Base-by-base conservation (phyloP, 139 green algal species). In the Chlorella sp. region DNA sequence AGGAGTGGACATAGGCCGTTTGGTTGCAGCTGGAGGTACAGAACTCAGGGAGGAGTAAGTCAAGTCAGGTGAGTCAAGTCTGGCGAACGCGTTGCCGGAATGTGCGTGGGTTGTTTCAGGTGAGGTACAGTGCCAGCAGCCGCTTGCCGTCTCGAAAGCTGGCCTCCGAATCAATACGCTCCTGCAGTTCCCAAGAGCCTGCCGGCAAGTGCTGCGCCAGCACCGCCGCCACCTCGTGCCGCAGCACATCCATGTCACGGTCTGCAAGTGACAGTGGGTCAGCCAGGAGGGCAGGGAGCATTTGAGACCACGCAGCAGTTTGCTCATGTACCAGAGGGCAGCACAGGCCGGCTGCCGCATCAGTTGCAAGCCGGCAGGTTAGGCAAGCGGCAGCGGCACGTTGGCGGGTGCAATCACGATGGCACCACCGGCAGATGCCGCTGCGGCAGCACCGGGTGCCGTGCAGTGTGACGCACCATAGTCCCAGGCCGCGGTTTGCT, bases 181-280 rank as follows among this genome's bases (percentile, higher is more conserved):
- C 72, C n/a, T n/a, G 26, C 44, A 79, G 44, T n/a, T 79, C 72
- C 2, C 38, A 79, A 0, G 11, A 39, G 72, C 26, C 18, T 16
- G 72, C n/a, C 5, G 30, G 21, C 72, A 79, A 18, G 44, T 11
- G 28, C 28, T 51, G 26, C 44, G 72, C 32, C 26, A 79, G n/a
- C 44, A 64, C n/a, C 0, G 44, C 44, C 4, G 44, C n/a, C 16
- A 51, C 72, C 47, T 79, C 72, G n/a, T 44, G 62, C 3, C 44
- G n/a, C 44, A 79, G 47, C 44, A 64, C n/a, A 39, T 79, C 72
- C 72, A 79, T 79, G n/a, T 79, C 72, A 13, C 72, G 30, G 72
- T 44, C n/a, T 62, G 44, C 26, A 38, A 1, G 28, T 1, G 60
- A 5, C 21, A 44, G 3, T 41, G 38, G 13, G 65, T 70, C 26